phyloP scores from a whole-genome alignment of 2,329 filamentous ascomycete genomes.

The Thermoascus crustaceus region DNA sequence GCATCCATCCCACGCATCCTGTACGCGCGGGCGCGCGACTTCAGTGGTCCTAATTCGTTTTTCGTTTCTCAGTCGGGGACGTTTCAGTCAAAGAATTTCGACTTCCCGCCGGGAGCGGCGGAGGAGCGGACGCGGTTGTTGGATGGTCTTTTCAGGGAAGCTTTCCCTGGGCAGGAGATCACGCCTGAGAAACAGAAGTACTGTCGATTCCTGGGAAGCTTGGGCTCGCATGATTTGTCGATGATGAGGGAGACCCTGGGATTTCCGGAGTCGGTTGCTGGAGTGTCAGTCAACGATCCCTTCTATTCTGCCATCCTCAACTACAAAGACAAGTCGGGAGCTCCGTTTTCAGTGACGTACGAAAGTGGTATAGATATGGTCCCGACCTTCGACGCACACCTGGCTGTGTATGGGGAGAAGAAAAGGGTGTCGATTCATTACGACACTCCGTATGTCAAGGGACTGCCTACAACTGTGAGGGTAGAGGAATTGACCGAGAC shows the following conservation, averaged over 20 bases:
- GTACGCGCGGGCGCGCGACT: slow-evolving; percentile 48
- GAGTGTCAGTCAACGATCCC: slow-evolving; percentile 37
- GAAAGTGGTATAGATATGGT: slow-evolving; percentile 50
- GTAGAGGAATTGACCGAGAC: slow-evolving; percentile 24
- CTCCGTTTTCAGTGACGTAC: slow-evolving; percentile 47
- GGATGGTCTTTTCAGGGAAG: slow-evolving; percentile 16
- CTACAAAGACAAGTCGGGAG: slow-evolving; percentile 16
- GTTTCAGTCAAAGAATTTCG: no score
- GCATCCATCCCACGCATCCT: slow-evolving; percentile 43
- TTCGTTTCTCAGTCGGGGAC: slow-evolving; percentile 17
- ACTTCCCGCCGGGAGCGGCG: slow-evolving; percentile 9
- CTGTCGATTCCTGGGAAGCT: slow-evolving; percentile 39
- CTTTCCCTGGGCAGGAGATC: slow-evolving; percentile 20
- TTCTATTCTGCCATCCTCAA: slow-evolving; percentile 34
- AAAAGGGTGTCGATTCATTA: slow-evolving; percentile 50
- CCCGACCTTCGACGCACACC: slow-evolving; percentile 33
- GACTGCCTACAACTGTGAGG: slow-evolving; percentile 42
- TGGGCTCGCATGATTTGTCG: slow-evolving; percentile 49
- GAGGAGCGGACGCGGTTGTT: not conserved
- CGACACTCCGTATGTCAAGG: slow-evolving; percentile 53
- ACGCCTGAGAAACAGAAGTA: slow-evolving; percentile 21
- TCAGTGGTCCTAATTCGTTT: slow-evolving; percentile 46
- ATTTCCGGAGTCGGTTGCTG: slow-evolving; percentile 40
- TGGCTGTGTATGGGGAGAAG: slow-evolving; percentile 42
- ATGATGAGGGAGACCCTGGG: slow-evolving; percentile 49